Base-by-base conservation (phyloP, 495 filamentous ascomycete genomes). In the Thozetella sp. region DNA sequence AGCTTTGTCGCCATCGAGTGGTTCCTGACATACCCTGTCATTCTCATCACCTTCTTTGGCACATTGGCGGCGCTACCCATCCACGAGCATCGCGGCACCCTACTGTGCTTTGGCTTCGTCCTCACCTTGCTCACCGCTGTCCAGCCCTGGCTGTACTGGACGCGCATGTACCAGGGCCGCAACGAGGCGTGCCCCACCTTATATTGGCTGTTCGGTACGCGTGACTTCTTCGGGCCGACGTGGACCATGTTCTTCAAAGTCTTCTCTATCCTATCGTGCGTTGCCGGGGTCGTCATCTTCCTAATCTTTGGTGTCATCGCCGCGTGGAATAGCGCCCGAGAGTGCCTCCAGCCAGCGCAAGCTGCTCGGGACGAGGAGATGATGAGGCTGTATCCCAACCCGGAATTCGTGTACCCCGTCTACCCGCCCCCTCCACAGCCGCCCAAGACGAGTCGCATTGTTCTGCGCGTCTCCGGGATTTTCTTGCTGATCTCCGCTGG, bases 111-210 rank as follows among this genome's bases (percentile, higher is more conserved):
- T 19, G 56, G 9, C 6, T 26, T 58, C 56, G 40, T 25, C 3
- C 56, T 58, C 3, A 27, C 24, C 24, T 22, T 56, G 27, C 34
- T 56, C 10, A 56, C 30, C 6, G 19, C 43, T 13, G 34, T 27
- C 22, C 56, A 58, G 45, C 56, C 56, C 20, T 58, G 43, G 43
- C 24, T 58, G 11, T 58, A 58, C 45, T 58, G 45, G 45, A 6
- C 15, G 2, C 23, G 22, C 24, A 27, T 58, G 45, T 11, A 58
- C 46, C 56, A 58, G 56, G 56, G 56, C 2, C 22, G 45, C 4
- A 58, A 27, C 43, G 17, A 3, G 4, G 56, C 24, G 46, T 58
- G 56, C 43, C 19, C 15, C 19, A 25, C 45, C 43, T 4, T 19
- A 1, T 58, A 58, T 22, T 58, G 45, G 45, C 27, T 58, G 15